These are phyloP conservation scores for Sambucus nigra DNA, from an alignment of 129 eudicot genomes.

Conservation along the genomic window DNA sequence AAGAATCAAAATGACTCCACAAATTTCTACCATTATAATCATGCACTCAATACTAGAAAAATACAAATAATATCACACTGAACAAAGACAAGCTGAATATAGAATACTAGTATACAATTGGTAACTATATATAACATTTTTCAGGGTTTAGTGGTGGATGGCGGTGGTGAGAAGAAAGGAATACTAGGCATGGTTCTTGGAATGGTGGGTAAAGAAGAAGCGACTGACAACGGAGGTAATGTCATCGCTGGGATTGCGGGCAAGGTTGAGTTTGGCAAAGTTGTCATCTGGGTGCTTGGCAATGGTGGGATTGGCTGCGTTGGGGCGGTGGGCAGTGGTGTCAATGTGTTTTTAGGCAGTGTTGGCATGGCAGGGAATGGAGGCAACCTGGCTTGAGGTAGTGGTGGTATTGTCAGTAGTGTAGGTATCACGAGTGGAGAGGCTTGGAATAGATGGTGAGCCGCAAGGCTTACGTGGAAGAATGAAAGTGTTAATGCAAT, in stretches of 20 bases:
- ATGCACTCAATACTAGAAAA: too few species aligned
- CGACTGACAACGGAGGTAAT: too few species aligned
- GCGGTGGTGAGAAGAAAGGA: slow-evolving; percentile 16
- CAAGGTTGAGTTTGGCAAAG: slow-evolving; percentile 9
- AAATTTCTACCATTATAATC: too few species aligned
- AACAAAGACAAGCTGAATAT: too few species aligned
- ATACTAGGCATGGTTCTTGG: slow-evolving; percentile 8
- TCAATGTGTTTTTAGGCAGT: slow-evolving; percentile 1
- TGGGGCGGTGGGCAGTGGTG: slow-evolving; percentile 16
- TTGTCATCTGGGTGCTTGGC: background rate
- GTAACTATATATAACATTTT: too few species aligned
- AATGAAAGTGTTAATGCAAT: background rate
- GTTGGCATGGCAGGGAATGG: slow-evolving; percentile 7
- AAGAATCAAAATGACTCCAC: too few species aligned
- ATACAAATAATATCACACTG: too few species aligned
- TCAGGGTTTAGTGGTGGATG: slow-evolving; percentile 7
- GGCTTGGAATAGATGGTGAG: slow-evolving; percentile 13
- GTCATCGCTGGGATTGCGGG: slow-evolving; percentile 1
- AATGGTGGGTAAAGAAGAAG: background rate
- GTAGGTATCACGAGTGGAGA: background rate
- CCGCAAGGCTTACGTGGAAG: slow-evolving; percentile 8
- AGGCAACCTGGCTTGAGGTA: background rate
- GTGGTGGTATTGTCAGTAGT: slow-evolving; percentile 4
- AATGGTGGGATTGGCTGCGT: background rate
- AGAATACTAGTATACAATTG: too few species aligned